Evolutionary conservation across 202 grass and related monocot genomes (phyloP).

Genomic region (Saccharum hybrid): DNA sequence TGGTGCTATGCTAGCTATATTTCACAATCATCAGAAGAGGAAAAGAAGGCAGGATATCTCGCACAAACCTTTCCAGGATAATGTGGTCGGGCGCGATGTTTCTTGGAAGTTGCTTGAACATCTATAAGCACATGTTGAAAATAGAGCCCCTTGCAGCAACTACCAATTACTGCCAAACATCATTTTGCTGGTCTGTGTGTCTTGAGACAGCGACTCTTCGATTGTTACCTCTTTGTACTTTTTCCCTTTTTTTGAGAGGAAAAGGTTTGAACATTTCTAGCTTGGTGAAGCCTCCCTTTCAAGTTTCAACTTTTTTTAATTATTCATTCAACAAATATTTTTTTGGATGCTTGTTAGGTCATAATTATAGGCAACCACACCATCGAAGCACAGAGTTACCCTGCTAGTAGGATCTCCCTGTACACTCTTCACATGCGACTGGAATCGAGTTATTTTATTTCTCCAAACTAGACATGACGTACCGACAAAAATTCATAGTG

Average conservation of each 20-base stretch:
- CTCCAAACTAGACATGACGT: not conserved
- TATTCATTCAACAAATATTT: conserved; percentile 2
- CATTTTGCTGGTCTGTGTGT: conserved; percentile 9
- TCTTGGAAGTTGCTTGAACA: conserved; percentile 45
- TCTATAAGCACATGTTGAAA: conserved; percentile 33
- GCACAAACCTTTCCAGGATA: conserved; percentile 37
- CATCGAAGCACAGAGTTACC: not conserved
- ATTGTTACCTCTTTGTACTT: conserved; percentile 24
- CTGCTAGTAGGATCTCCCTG: not conserved
- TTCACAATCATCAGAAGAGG: not conserved
- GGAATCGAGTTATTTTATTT: not conserved
- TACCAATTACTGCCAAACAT: conserved; percentile 38
- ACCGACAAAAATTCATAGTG: not conserved
- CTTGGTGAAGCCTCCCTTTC: conserved; percentile 44
- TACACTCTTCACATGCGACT: not conserved
- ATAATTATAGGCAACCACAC: not conserved
- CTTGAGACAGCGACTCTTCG: conserved; percentile 32
- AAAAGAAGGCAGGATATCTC: conserved; percentile 31
- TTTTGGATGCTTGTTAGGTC: conserved; percentile 4
- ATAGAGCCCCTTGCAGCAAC: conserved; percentile 8
- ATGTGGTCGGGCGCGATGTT: conserved; percentile 46
- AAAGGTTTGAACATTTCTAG: conserved; percentile 39
- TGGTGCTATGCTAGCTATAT: not conserved
- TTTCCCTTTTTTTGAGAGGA: conserved; percentile 40
- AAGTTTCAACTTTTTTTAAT: conserved; percentile 27